Evolutionary conservation across 768 basidiomycete genomes (phyloP), one percentile per base, ranked within the genome.

Genomic region (Boletellus sp.): DNA sequence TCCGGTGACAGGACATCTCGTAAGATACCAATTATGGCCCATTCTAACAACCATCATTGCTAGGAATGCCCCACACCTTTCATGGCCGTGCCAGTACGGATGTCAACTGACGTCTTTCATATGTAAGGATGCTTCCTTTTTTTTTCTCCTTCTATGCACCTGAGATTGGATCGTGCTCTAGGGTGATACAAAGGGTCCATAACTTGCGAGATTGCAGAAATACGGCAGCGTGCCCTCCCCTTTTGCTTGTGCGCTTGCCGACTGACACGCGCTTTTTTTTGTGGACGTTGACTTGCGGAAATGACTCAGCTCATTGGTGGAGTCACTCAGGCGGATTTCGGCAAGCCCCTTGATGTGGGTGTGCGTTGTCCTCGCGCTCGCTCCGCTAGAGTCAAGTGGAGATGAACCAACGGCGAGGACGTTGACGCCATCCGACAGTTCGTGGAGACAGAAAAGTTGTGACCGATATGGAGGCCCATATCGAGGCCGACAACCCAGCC

Each of bases 1-100:
- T 11, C 53, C 63, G 60, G 57, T 54, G 48, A 45, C 42, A 50
- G 48, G 37, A 24, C 19, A 35, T 59, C 46, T 19, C 61, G 63
- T 63, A 63, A 63, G 16, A 28, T 19, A 35, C 57, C 57, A 46
- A 26, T 55, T 45, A 32, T 20, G 43, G 47, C 17, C 24, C 34
- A 34, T 47, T 37, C 37, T 45, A 34, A 49, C 28, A 32, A 45
- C 35, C 40, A 26, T 35, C 7, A 17, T 33, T 12, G 19, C 10
- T 17, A 54, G 44, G 47, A 45, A 41, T 46, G 22, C 9, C 3
- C 31, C 16, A 15, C 12, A 39, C 45, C 24, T 26, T 49, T 42
- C 38, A 26, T 13, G 50, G 47, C 44, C 22, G 32, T 47, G n/a
- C n/a, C n/a, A 47, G 24, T 53, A 48, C 23, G 41, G 50, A 39